phyloP scores from a whole-genome alignment of 1,284 basidiomycete genomes.

The Butyriboletus appendiculatus region DNA sequence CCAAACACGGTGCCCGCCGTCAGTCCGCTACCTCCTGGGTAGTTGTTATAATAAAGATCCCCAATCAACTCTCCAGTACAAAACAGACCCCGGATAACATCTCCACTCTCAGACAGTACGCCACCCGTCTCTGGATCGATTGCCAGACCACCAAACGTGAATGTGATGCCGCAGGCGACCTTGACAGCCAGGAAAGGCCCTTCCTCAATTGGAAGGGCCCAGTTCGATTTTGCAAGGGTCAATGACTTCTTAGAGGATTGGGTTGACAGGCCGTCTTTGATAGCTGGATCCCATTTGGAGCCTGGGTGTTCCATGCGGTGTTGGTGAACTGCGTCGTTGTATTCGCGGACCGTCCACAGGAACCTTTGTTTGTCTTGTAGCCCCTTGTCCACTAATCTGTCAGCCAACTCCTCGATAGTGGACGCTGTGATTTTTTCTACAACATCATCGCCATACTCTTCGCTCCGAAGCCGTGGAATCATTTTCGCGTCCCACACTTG shows the following conservation, averaged over 20 bases:
- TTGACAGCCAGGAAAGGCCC: conserved; percentile 64
- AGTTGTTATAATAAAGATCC: conserved; percentile 60
- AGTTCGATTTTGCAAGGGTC: conserved; percentile 51
- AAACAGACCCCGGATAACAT: conserved; percentile 54
- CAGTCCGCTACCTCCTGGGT: conserved; percentile 68
- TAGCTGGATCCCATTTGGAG: conserved; percentile 55
- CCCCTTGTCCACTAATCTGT: conserved; percentile 47
- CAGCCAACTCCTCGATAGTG: conserved; percentile 52
- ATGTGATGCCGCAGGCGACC: conserved; percentile 67
- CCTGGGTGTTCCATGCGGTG: conserved; percentile 40
- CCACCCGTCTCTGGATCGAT: conserved; percentile 55
- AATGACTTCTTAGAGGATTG: conserved; percentile 38
- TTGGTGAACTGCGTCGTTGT: conserved; percentile 49
- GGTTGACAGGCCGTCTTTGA: conserved; percentile 62
- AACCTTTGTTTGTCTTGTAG: conserved; percentile 45
- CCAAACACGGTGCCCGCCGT: conserved; percentile 70
- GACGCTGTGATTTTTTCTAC: conserved; percentile 54
- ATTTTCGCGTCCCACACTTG: conserved; percentile 61
- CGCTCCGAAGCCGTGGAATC: conserved; percentile 47
- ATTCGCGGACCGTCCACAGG: conserved; percentile 47
- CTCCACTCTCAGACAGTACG: conserved; percentile 46
- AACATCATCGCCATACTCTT: conserved; percentile 64
- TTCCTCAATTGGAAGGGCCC: conserved; percentile 56
- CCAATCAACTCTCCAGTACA: conserved; percentile 70
- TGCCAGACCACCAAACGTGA: conserved; percentile 67